Percentiles rank a stretch among this genome's conserved stretches.
phyloP scores from a whole-genome alignment of 495 filamentous ascomycete species.

The Apiosordaria backusii region DNA sequence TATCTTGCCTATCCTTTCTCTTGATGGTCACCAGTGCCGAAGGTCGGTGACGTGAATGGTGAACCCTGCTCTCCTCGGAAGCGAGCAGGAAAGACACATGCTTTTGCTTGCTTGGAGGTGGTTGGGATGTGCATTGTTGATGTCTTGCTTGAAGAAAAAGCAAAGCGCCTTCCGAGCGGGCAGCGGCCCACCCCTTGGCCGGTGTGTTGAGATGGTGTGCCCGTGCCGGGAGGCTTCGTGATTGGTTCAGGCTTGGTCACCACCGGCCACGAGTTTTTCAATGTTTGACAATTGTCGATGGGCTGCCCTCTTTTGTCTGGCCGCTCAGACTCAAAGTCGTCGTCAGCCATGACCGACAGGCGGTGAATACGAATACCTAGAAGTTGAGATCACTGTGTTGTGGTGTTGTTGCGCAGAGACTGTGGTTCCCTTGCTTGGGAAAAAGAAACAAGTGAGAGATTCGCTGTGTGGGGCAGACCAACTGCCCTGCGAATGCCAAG shows the following conservation, averaged over 20 bases:
- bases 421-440: background rate
- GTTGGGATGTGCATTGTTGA: background rate
- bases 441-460: background rate
- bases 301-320: background rate
- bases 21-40: no score
- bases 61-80: background rate
- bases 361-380: background rate
- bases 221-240: slow-evolving; percentile 3
- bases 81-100: background rate
- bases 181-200: background rate
- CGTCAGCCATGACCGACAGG: background rate
- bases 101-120: background rate
- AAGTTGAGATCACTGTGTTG: background rate
- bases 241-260: background rate
- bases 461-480: background rate
- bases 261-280: background rate
- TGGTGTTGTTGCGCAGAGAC: background rate
- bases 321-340: background rate
- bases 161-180: background rate
- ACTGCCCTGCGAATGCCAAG: slow-evolving; percentile 4
- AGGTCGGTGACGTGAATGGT: no score
- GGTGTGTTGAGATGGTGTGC: background rate
- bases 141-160: background rate
- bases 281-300: background rate
- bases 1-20: no score